A percentile compares a stretch with the other conserved stretches of the same genome.
phyloP scores from a whole-genome alignment of 2,329 filamentous ascomycete genomes.

The Fusarium guadeloupense region DNA sequence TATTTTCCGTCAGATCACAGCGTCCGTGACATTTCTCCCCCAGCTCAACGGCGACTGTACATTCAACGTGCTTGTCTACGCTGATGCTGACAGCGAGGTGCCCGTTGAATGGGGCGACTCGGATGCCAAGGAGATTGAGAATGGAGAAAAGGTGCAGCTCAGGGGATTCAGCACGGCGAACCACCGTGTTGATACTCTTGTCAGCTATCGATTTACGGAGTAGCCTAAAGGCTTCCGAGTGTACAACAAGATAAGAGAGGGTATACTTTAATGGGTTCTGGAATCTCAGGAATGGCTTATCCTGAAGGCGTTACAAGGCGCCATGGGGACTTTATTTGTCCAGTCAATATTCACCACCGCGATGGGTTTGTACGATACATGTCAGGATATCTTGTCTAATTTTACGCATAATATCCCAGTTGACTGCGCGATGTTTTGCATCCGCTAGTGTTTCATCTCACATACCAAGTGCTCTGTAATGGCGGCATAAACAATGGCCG shows the following conservation, averaged over 20 bases:
- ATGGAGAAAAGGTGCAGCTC: slow-evolving; percentile 94
- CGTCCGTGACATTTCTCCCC: slow-evolving; percentile 94
- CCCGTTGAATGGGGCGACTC: slow-evolving; percentile 99
- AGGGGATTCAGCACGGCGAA: slow-evolving; percentile 95
- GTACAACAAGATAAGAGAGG: background rate
- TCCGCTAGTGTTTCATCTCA: background rate
- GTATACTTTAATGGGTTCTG: slow-evolving; percentile 6
- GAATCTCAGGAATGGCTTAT: slow-evolving; percentile 4
- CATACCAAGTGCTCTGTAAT: slow-evolving; percentile 3
- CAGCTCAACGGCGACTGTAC: slow-evolving; percentile 92
- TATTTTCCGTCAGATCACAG: slow-evolving; percentile 97
- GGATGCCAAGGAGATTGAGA: slow-evolving; percentile 94
- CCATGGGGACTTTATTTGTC: slow-evolving; percentile 7
- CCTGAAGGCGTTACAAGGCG: slow-evolving; percentile 39
- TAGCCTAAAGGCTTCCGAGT: background rate
- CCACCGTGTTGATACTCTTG: slow-evolving; percentile 92
- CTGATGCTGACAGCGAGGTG: slow-evolving; percentile 94
- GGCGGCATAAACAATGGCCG: background rate
- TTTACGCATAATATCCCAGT: background rate
- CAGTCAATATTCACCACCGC: slow-evolving; percentile 12
- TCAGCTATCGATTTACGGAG: slow-evolving; percentile 78
- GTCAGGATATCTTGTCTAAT: slow-evolving; percentile 30
- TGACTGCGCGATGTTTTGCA: background rate
- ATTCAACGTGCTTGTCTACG: slow-evolving; percentile 98
- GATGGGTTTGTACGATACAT: slow-evolving; percentile 38